Conservation (phyloP, 495 filamentous ascomycete genomes). For the Neurospora sp. region DNA sequence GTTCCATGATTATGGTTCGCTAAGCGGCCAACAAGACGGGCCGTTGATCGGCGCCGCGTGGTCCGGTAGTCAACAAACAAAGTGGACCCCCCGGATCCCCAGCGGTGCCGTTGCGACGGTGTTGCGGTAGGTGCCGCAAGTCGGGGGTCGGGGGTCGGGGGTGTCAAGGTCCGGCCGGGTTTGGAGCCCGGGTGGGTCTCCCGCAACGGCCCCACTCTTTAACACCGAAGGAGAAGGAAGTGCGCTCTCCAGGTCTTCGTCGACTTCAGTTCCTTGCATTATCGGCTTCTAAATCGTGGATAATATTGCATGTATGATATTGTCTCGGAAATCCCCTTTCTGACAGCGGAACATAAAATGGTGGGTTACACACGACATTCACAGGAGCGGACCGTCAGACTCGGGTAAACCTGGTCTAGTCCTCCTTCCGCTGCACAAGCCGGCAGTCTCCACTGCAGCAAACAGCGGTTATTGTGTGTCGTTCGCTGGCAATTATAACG, state of each 20-base stretch:
- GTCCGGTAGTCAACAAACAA: background rate
- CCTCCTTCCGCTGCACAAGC: background rate
- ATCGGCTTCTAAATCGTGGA: background rate
- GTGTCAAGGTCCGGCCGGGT: background rate
- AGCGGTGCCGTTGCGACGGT: background rate
- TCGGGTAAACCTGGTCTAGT: background rate
- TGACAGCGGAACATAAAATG: background rate
- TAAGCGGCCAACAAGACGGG: background rate
- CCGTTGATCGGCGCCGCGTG: background rate
- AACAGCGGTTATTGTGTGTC: background rate
- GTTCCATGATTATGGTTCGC: background rate
- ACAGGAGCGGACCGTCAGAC: background rate
- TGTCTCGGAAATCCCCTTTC: background rate
- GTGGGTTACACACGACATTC: background rate
- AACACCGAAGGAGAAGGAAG: background rate
- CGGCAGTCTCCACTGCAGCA: background rate
- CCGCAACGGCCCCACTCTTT: background rate
- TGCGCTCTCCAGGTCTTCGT: background rate
- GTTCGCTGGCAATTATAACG: too few species aligned
- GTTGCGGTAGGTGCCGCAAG: background rate
- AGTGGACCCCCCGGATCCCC: background rate
- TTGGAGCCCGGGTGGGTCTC: background rate
- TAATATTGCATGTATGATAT: background rate
- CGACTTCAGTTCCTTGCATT: background rate
- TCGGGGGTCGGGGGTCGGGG: background rate